Evolutionary conservation across 1,284 basidiomycete species (phyloP).

Genomic region (Pseudozyma sp.): DNA sequence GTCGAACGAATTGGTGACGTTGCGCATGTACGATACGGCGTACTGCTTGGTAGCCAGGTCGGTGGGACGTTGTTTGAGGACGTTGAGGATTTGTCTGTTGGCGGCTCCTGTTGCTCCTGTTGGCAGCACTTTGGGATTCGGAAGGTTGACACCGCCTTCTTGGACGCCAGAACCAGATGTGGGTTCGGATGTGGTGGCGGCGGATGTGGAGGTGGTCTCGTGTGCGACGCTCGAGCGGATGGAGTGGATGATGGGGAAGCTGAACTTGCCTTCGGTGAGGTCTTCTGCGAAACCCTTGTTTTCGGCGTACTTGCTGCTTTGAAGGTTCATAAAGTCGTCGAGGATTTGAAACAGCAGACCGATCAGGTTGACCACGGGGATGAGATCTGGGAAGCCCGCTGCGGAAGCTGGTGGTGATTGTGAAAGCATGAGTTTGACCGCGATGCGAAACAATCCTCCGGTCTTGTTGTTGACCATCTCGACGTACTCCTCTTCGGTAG

Average conservation of each 20-base stretch:
- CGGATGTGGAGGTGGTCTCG: background rate
- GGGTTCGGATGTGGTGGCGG: background rate
- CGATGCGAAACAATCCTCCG: conserved; percentile 90
- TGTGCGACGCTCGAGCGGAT: conserved; percentile 72
- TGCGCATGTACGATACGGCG: conserved; percentile 64
- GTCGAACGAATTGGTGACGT: conserved; percentile 58
- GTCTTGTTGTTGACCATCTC: conserved; percentile 99
- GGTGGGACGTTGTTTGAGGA: conserved; percentile 61
- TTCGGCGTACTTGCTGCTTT: conserved; percentile 83
- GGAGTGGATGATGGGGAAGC: conserved; percentile 91
- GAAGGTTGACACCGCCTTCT: conserved; percentile 1
- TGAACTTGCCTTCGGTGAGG: conserved; percentile 94
- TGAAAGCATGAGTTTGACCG: conserved; percentile 96
- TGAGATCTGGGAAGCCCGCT: conserved; percentile 20
- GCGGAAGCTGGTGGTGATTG: conserved; percentile 21
- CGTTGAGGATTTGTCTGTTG: conserved; percentile 62
- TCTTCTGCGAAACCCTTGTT: conserved; percentile 97
- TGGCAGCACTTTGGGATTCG: conserved; percentile 13
- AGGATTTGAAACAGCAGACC: conserved; percentile 95
- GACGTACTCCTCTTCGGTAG: conserved; percentile 93
- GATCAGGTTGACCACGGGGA: conserved; percentile 92
- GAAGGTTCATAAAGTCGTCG: conserved; percentile 96
- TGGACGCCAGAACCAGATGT: background rate
- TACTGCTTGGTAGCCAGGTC: conserved; percentile 62
- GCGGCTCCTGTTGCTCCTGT: conserved; percentile 3